Evolutionary conservation across 2,329 filamentous ascomycete species (phyloP).

Genomic region (Triangularia verruculosa): DNA sequence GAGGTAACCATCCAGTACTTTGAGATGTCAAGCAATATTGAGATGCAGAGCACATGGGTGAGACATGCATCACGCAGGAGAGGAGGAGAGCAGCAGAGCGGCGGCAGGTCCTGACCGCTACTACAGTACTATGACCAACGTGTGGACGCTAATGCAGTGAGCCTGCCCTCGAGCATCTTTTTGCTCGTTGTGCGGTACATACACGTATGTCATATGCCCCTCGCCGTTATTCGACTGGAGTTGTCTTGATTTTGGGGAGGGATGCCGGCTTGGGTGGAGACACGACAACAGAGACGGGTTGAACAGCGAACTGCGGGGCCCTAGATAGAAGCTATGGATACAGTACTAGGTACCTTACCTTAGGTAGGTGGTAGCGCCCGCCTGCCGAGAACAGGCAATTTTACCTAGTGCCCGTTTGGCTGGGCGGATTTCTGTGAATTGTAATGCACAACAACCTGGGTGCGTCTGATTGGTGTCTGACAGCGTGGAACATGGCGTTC

Average conservation of each 20-base stretch:
- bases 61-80: not conserved
- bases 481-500: no score
- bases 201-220: not conserved
- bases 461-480: no score
- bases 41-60: not conserved
- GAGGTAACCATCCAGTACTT: not conserved
- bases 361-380: no score
- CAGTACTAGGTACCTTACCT: not conserved
- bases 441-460: no score
- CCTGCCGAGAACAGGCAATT: no score
- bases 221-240: not conserved
- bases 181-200: not conserved
- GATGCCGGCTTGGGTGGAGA: not conserved
- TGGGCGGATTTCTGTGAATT: no score
- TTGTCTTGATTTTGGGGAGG: not conserved
- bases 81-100: not conserved
- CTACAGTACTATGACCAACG: not conserved
- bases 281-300: not conserved
- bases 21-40: not conserved
- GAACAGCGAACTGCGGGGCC: not conserved
- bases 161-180: not conserved
- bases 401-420: no score
- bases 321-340: not conserved
- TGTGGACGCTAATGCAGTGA: not conserved
- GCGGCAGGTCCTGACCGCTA: not conserved